Evolutionary conservation across 1,284 basidiomycete species (phyloP).

Genomic region (Puccinia hordei): DNA sequence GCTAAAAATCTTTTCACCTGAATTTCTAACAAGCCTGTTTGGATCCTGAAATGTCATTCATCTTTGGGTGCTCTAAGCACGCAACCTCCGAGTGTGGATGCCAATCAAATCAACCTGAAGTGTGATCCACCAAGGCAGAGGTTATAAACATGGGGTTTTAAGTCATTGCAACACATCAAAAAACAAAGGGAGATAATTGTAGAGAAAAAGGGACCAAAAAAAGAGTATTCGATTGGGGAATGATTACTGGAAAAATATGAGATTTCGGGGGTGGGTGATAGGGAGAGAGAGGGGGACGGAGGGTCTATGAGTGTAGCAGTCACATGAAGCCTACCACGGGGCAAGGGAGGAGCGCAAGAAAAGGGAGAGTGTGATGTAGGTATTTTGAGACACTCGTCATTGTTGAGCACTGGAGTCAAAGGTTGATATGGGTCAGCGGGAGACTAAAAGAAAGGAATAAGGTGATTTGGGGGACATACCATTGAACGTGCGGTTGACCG

Average conservation of each 20-base stretch:
- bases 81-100: too few species aligned
- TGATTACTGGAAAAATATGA: background rate
- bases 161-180: too few species aligned
- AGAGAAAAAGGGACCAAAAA: background rate
- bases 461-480: constrained; percentile 12
- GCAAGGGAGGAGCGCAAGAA: too few species aligned
- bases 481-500: constrained; percentile 52
- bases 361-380: background rate
- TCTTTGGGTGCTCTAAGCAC: too few species aligned
- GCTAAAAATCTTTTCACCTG: too few species aligned
- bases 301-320: background rate
- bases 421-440: background rate
- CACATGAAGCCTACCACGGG: background rate
- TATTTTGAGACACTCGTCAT: constrained; percentile 49
- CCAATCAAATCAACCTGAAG: too few species aligned
- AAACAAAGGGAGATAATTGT: too few species aligned
- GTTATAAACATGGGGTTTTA: too few species aligned
- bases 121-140: too few species aligned
- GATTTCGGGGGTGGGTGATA: background rate
- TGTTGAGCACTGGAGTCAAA: constrained; percentile 54
- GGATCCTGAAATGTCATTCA: too few species aligned
- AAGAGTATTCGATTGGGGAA: background rate
- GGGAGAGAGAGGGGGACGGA: background rate
- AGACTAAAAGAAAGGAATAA: constrained; percentile 4
- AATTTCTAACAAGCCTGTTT: too few species aligned